Percentiles rank a stretch among this genome's conserved stretches.
phyloP scores from a whole-genome alignment of 2,329 filamentous ascomycete species.

The Neofusicoccum parvum region DNA sequence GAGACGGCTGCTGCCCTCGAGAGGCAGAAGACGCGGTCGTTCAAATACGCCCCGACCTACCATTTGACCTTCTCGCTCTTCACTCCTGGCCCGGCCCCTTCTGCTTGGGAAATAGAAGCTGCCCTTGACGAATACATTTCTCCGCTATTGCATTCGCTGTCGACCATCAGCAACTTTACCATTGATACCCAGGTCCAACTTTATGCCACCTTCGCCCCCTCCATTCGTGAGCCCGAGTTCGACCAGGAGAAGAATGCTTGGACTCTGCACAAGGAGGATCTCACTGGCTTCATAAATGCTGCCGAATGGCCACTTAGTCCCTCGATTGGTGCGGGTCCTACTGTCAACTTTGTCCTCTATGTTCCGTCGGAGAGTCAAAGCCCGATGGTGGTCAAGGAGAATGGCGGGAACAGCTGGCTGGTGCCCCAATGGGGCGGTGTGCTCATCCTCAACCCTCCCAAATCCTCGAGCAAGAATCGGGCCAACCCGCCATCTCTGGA shows the following conservation, averaged over 20 bases:
- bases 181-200: slow-evolving; percentile 95
- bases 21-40: slow-evolving; percentile 74
- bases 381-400: slow-evolving; percentile 62
- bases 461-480: neutral
- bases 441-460: slow-evolving; percentile 64
- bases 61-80: slow-evolving; percentile 96
- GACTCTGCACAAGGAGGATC: slow-evolving; percentile 77
- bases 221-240: slow-evolving; percentile 59
- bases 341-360: slow-evolving; percentile 94
- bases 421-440: slow-evolving; percentile 94
- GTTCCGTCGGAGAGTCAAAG: slow-evolving; percentile 70
- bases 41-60: slow-evolving; percentile 92
- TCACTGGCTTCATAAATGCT: slow-evolving; percentile 94
- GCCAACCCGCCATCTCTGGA: slow-evolving; percentile 57
- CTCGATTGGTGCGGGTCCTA: slow-evolving; percentile 89
- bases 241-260: slow-evolving; percentile 60
- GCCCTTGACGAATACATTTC: slow-evolving; percentile 80
- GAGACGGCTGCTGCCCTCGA: slow-evolving; percentile 56
- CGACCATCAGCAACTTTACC: slow-evolving; percentile 89
- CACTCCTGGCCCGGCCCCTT: slow-evolving; percentile 74
- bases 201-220: slow-evolving; percentile 72
- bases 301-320: slow-evolving; percentile 96
- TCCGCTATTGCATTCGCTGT: slow-evolving; percentile 77
- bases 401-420: slow-evolving; percentile 76
- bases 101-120: slow-evolving; percentile 85